Conservation (phyloP, 2,329 filamentous ascomycete genomes). For the Epichloe glyceriae region DNA sequence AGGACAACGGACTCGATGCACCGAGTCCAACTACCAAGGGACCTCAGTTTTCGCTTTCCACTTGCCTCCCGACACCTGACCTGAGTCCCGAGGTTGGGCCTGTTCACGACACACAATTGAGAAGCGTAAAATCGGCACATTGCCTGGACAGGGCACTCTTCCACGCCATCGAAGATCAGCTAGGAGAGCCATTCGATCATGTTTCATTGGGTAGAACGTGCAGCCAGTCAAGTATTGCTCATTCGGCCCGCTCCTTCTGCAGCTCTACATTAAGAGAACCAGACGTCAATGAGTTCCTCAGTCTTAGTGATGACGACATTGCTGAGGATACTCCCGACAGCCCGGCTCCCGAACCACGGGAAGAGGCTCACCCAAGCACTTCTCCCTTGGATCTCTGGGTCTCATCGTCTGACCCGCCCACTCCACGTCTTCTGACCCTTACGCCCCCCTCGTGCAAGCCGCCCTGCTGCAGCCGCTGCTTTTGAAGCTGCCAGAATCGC, state of each 20-base stretch:
- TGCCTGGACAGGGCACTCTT: slow-evolving; percentile 15
- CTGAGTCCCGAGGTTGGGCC: slow-evolving; percentile 19
- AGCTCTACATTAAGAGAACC: slow-evolving; percentile 35
- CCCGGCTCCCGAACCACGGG: slow-evolving; percentile 4
- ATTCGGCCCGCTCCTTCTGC: slow-evolving; percentile 17
- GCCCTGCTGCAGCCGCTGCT: slow-evolving; percentile 34
- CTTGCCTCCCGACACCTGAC: slow-evolving; percentile 18
- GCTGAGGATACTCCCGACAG: slow-evolving; percentile 28
- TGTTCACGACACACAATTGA: slow-evolving; percentile 13
- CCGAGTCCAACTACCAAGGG: slow-evolving; percentile 7
- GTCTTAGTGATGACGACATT: slow-evolving; percentile 44
- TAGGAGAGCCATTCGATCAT: slow-evolving; percentile 14
- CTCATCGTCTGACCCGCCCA: slow-evolving; percentile 11
- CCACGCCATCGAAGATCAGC: slow-evolving; percentile 14
- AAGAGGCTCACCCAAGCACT: not conserved
- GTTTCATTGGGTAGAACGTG: slow-evolving; percentile 13
- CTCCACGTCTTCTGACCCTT: slow-evolving; percentile 27
- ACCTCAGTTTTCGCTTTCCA: slow-evolving; percentile 7
- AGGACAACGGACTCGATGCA: slow-evolving; percentile 10
- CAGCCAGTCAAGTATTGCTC: slow-evolving; percentile 19
- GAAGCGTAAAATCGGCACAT: slow-evolving; percentile 16
- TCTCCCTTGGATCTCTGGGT: slow-evolving; percentile 12
- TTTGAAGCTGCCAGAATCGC: slow-evolving; percentile 43
- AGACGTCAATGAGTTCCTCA: slow-evolving; percentile 39
- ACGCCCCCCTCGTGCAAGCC: slow-evolving; percentile 30